phyloP scores from a whole-genome alignment of 148 eudicot species.

The Chenopodium berlandieri region DNA sequence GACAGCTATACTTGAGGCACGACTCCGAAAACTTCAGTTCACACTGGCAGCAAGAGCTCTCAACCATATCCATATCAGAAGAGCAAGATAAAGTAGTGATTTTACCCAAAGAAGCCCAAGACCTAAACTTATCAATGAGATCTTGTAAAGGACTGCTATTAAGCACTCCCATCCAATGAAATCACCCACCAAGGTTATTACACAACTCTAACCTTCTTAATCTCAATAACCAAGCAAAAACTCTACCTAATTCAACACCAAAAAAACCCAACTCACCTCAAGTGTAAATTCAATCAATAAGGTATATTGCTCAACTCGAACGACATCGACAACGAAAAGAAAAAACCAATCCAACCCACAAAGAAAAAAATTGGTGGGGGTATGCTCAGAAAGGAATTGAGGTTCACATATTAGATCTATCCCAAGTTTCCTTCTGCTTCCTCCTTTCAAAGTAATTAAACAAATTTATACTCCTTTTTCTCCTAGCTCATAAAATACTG shows the following conservation, averaged over 20 bases:
- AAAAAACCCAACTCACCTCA: conserved; percentile 18
- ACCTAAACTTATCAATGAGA: conserved; percentile 62
- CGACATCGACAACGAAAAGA: conserved; percentile 7
- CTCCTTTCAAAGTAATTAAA: conserved; percentile 16
- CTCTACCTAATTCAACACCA: conserved; percentile 28
- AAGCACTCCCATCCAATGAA: conserved; percentile 71
- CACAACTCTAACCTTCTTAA: conserved; percentile 23
- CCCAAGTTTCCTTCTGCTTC: conserved; percentile 22
- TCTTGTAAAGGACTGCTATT: conserved; percentile 42
- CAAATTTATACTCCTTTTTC: conserved; percentile 31
- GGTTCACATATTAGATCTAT: conserved; percentile 18
- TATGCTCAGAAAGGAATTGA: conserved; percentile 18
- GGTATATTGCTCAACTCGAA: conserved; percentile 14
- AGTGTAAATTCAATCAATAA: conserved; percentile 15
- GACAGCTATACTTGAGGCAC: conserved; percentile 46
- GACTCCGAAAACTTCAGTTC: conserved; percentile 34
- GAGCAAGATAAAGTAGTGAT: conserved; percentile 28
- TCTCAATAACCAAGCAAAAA: conserved; percentile 1
- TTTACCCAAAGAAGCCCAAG: conserved; percentile 55
- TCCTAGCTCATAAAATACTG: conserved; percentile 33
- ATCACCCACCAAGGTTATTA: conserved; percentile 31
- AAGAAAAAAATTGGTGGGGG: conserved; percentile 49
- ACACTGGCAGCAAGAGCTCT: conserved; percentile 38
- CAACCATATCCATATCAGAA: conserved; percentile 37
- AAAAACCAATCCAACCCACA: conserved; percentile 36